Evolutionary conservation across 345 rosid species (phyloP).

Genomic region (Draba incana): DNA sequence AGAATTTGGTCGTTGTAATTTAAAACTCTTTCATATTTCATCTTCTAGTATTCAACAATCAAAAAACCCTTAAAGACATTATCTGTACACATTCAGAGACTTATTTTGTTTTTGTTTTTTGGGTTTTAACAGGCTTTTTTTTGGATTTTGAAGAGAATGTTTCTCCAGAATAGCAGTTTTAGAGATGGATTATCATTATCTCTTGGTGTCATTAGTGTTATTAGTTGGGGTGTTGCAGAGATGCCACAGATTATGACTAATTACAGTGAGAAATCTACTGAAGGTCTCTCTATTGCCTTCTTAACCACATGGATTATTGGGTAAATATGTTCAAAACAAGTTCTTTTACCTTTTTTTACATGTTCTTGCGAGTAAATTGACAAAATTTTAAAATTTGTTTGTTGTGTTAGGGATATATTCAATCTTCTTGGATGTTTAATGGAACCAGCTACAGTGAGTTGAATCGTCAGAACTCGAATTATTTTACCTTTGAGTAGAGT

Average conservation of each 20-base stretch:
- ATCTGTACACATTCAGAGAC: slow-evolving; percentile 3
- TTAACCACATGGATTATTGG: slow-evolving; percentile 81
- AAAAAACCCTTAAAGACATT: not conserved
- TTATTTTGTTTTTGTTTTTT: slow-evolving; percentile 4
- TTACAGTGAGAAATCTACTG: slow-evolving; percentile 64
- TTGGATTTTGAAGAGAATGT: slow-evolving; percentile 30
- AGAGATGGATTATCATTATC: slow-evolving; percentile 57
- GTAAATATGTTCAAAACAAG: slow-evolving; percentile 38
- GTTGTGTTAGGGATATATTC: slow-evolving; percentile 68
- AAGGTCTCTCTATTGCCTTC: slow-evolving; percentile 82
- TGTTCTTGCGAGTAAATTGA: not conserved
- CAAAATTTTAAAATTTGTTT: not conserved
- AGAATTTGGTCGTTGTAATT: not conserved
- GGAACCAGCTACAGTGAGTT: slow-evolving; percentile 86
- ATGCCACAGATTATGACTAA: slow-evolving; percentile 82
- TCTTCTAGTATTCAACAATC: not conserved
- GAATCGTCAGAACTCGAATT: slow-evolving; percentile 5
- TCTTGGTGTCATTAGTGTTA: slow-evolving; percentile 68
- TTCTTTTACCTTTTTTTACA: not conserved
- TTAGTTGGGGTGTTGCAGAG: slow-evolving; percentile 85
- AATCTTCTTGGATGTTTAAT: slow-evolving; percentile 76
- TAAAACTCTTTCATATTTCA: not conserved
- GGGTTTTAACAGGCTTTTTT: slow-evolving; percentile 21
- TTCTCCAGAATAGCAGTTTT: slow-evolving; percentile 47
- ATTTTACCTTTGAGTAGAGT: slow-evolving; percentile 1